Percentiles rank a stretch among this genome's conserved stretches.
These are phyloP conservation scores for Debaryomyces sp. DNA, from an alignment of 1,139 yeast species.

Conservation along the genomic window DNA sequence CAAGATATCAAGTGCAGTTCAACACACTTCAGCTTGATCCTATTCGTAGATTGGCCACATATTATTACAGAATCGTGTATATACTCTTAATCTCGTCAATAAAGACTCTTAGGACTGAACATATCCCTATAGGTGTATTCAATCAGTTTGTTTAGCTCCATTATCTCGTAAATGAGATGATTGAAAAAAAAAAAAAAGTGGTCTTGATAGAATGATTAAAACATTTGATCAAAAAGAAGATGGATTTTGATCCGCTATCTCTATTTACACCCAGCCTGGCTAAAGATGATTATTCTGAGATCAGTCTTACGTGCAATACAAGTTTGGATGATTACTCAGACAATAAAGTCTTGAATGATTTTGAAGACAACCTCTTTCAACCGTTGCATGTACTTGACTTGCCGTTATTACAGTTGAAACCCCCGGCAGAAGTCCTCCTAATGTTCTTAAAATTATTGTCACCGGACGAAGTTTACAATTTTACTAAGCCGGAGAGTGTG, in stretches of 20 bases:
- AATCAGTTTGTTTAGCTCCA: neutral
- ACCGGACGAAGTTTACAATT: conserved; percentile 59
- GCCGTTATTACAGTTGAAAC: conserved; percentile 53
- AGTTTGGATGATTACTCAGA: neutral
- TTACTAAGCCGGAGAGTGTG: conserved; percentile 22
- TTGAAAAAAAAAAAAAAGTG: conserved; percentile 3
- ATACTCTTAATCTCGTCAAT: neutral
- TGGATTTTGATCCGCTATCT: conserved; percentile 15
- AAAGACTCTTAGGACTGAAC: neutral
- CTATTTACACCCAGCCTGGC: conserved; percentile 10
- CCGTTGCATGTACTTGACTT: conserved; percentile 67
- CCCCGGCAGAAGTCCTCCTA: conserved; percentile 51
- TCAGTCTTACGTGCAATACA: neutral
- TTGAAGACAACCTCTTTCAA: conserved; percentile 24
- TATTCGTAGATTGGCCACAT: neutral
- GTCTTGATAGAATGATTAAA: neutral
- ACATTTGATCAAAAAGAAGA: neutral
- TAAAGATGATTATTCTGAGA: neutral
- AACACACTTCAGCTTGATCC: neutral
- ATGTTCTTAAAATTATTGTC: conserved; percentile 52
- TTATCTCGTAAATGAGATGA: conserved; percentile 1
- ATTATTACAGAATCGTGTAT: neutral
- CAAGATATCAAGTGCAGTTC: neutral
- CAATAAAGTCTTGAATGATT: neutral
- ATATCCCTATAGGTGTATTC: neutral